Percentiles rank a stretch among this genome's conserved stretches.
Conservation (phyloP, 2,329 filamentous ascomycete species). For the Atkinsonella hypoxylon region DNA sequence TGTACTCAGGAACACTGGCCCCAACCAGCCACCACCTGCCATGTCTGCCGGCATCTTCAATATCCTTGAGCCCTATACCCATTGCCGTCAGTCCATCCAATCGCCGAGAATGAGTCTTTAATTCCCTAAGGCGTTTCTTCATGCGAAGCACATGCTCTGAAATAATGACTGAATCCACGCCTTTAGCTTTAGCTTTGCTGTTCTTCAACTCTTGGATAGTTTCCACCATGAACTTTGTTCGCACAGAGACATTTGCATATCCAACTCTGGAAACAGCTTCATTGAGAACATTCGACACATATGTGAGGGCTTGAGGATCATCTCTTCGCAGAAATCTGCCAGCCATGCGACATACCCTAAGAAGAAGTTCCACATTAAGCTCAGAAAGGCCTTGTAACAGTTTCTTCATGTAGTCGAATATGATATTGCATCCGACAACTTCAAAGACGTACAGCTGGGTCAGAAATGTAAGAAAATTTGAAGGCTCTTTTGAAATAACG, state of each 20-base stretch:
- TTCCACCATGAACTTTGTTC: conserved; percentile 96
- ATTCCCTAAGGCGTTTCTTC: conserved; percentile 72
- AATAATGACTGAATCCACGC: conserved; percentile 56
- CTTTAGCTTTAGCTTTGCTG: conserved; percentile 72
- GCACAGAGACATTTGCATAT: conserved; percentile 62
- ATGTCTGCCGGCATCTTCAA: conserved; percentile 70
- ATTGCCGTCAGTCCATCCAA: conserved; percentile 71
- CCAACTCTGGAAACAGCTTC: conserved; percentile 56
- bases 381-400: conserved; percentile 68
- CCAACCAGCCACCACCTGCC: conserved; percentile 99
- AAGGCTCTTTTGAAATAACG: conserved; percentile 25
- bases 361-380: conserved; percentile 74
- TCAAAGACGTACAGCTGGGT: conserved; percentile 89
- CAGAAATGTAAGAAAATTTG: conserved; percentile 72
- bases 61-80: conserved; percentile 68
- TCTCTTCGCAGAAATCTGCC: conserved; percentile 79
- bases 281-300: conserved; percentile 72
- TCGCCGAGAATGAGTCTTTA: conserved; percentile 47
- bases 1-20: conserved; percentile 62
- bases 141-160: conserved; percentile 78
- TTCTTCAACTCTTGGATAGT: conserved; percentile 92
- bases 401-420: conserved; percentile 83
- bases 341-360: conserved; percentile 71
- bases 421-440: conserved; percentile 65
- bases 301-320: conserved; percentile 76